Evolutionary conservation across 495 filamentous ascomycete genomes (phyloP), one percentile per base, ranked within the genome.

Genomic region (Evansstolkia leycettana): DNA sequence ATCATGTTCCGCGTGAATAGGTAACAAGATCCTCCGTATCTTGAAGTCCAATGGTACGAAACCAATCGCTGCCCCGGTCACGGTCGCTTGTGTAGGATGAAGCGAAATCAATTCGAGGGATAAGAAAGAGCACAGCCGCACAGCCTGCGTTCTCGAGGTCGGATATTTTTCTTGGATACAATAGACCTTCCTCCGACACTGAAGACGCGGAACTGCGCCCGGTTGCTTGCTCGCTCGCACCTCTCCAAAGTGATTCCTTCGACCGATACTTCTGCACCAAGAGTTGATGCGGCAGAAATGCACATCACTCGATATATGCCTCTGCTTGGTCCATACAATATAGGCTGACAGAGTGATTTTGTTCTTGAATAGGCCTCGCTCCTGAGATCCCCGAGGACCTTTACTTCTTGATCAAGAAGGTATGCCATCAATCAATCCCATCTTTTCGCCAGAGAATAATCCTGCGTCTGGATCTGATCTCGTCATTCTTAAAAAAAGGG

Each of bases 361-460:
- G 42, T 39, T 43, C 3, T 17, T 12, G 60, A 54, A 69, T 65
- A 98, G 90, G 92, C 71, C 84, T 98, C 59, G 88, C 89, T 45
- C 92, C 92, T 51, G 85, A 94, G 59, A 79, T 96, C 50, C 90
- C 90, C 47, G 90, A 96, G 75, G 92, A 96, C 65, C 78, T 98
- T 38, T 85, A 85, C 75, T 84, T 88, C 82, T 77, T 98, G 62
- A 96, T 98, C 79, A 95, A 94, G 81, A 98, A 98, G 84, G 88
- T 88, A 61, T 23, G n/a, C n/a, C n/a, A n/a, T n/a, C n/a, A n/a
- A n/a, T n/a, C n/a, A n/a, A n/a, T n/a, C n/a, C n/a, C n/a, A n/a
- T n/a, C n/a, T n/a, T n/a, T n/a, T n/a, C n/a, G n/a, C n/a, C n/a
- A n/a, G n/a, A n/a, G n/a, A n/a, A n/a, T n/a, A n/a, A n/a, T n/a